Evolutionary conservation across 2,329 filamentous ascomycete species (phyloP), one percentile per base, ranked within the genome.

Genomic region (Penicillium sp.): DNA sequence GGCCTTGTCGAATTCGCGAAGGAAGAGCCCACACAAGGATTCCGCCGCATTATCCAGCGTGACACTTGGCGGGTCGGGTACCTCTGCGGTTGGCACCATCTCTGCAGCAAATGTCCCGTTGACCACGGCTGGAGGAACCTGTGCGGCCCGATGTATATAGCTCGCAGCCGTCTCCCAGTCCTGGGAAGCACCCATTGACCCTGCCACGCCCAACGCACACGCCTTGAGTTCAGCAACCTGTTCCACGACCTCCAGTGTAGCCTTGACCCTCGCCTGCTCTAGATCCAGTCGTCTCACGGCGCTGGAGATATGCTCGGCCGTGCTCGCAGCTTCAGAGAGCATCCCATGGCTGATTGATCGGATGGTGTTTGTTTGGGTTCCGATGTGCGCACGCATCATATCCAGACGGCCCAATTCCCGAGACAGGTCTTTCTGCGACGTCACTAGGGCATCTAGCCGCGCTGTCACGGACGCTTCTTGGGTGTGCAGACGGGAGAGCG

Each of bases 121-220:
- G 54, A 93, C 84, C 54, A 99, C 94, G 1, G 89, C 83, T 54
- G 88, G 84, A 0, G 94, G 93, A 13, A 99, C 88, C 67, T 90
- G 88, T 62, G 88, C 88, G 6, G 95, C 93, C 48, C 94, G 87
- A 65, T 90, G 87, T 60, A 99, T 84, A 76, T 98, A 98, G 51
- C 86, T 90, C 1, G 95, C 95, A 3, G 95, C 95, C 3, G 92
- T 95, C 78, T 99, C 95, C 95, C 95, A 99, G 80, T 99, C 95
- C 77, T 99, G 95, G 45, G 95, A 92, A 4, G 93, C 94, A 37
- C 94, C 95, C 95, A 99, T 99, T 61, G 91, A 96, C 19, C 93
- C 95, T 28, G 94, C 89, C 11, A 98, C 93, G 46, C 95, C 95
- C 62, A 97, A 87, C 38, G 98, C 92, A 75, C 95, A 99, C 8